A percentile compares a stretch with the other conserved stretches of the same genome.
Conservation (phyloP, 2,329 filamentous ascomycete species). For the Aspergillus niger region DNA sequence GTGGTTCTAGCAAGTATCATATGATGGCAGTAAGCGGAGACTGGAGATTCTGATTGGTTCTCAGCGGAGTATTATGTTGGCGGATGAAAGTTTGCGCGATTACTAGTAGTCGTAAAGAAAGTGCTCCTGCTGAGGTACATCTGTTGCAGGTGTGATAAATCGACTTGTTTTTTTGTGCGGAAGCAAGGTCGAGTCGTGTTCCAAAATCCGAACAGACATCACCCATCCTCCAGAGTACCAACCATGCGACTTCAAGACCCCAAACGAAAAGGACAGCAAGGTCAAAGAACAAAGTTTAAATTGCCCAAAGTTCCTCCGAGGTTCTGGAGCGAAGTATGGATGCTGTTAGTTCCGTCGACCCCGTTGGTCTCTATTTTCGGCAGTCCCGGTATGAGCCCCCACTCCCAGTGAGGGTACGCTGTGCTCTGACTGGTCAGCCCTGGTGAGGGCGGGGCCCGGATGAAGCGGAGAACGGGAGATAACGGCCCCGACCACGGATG, state of each 20-base stretch:
- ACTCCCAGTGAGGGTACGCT: not conserved
- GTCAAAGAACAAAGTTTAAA: not conserved
- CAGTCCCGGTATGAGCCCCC: not conserved
- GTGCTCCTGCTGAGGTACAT: too few species aligned
- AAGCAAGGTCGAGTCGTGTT: not conserved
- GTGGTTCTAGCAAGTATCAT: not conserved
- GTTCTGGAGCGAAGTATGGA: not conserved
- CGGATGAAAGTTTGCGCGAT: not conserved
- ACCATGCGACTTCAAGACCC: not conserved
- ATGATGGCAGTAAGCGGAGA: not conserved
- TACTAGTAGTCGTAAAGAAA: not conserved
- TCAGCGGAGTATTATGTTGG: too few species aligned
- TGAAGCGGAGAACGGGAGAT: constrained; percentile 15
- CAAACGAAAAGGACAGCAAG: not conserved
- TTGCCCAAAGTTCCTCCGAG: constrained; percentile 2
- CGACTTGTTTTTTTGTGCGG: not conserved
- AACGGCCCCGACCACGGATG: constrained; percentile 11
- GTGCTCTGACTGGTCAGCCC: not conserved
- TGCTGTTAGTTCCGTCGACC: not conserved
- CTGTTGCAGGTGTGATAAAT: not conserved
- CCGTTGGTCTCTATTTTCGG: constrained; percentile 4
- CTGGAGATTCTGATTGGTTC: not conserved
- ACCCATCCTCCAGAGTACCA: not conserved
- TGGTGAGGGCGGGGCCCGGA: not conserved
- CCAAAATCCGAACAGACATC: not conserved